Base-by-base conservation (phyloP, 768 basidiomycete genomes). In the Rhizopogon vesiculosus region DNA sequence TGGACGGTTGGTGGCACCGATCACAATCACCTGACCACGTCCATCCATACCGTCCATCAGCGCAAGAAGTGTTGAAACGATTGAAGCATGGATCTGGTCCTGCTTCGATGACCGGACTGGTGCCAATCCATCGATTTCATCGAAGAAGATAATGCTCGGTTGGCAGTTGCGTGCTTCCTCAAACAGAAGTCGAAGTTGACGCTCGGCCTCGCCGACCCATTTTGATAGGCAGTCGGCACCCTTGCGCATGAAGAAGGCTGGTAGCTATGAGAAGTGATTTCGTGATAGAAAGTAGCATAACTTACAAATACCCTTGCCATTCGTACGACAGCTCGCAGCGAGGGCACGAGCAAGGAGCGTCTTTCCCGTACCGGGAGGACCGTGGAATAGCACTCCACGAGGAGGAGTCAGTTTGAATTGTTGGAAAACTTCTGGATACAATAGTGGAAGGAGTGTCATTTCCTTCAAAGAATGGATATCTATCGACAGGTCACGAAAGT, bases 1-100 rank as follows among this genome's bases (percentile, higher is more conserved):
- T 0, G 96, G 96, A 57, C 97, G 72, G 68, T 99, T 99, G 3
- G 97, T 99, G 2, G 97, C 97, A 29, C 97, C 97, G 62, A 98
- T 98, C 31, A 99, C 93, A 28, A 98, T 83, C 16, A 99, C 96
- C 70, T 98, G 94, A 1, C 94, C 95, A 51, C 97, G 83, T 1
- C 95, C 95, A 59, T 99, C 97, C 96, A 98, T 98, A 43, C 96
- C 97, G 69, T 98, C 97, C 97, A 98, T 98, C 43, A 98, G 78
- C 2, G 97, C 96, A 2, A 99, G 78, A 8, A 98, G 78, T 0
- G 97, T 98, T 50, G 91, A 93, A 7, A 99, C 97, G 60, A 99
- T 94, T 29, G 91, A 94, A 1, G 97, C 97, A 67, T 98, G 97
- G 54, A 98, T 98, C 71, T 99, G 96, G 68, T 98, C 97, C 64